These are phyloP conservation scores for Penicillium palitans DNA, from an alignment of 2,329 filamentous ascomycete genomes.

Conservation along the genomic window DNA sequence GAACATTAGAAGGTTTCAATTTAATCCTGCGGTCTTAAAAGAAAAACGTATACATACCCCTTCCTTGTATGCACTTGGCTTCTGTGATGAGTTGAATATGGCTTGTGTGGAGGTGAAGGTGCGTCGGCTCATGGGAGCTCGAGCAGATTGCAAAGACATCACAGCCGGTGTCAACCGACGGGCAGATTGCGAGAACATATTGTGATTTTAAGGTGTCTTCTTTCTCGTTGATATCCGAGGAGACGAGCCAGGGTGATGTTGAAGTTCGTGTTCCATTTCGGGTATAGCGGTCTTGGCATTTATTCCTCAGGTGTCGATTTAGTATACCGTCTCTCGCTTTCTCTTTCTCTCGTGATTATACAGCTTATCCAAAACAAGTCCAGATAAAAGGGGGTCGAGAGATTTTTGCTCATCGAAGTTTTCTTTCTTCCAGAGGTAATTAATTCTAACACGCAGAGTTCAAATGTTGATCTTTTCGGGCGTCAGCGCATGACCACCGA, in stretches of 20 bases:
- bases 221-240: conserved; percentile 5
- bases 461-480: not conserved
- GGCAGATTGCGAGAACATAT: conserved; percentile 4
- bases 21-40: not conserved
- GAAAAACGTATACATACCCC: conserved; percentile 24
- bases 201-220: not conserved
- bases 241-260: conserved; percentile 16
- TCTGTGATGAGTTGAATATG: conserved; percentile 6
- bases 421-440: not conserved
- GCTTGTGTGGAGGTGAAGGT: conserved; percentile 12
- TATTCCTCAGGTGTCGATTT: conserved; percentile 9
- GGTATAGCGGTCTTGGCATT: conserved; percentile 7
- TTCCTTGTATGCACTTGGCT: conserved; percentile 29
- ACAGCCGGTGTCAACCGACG: not conserved
- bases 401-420: too few relatives aligned
- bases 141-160: conserved; percentile 8
- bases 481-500: not conserved
- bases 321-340: not conserved
- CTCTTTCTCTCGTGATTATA: not conserved
- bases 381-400: not conserved
- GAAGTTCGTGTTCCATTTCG: conserved; percentile 9
- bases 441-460: too few relatives aligned
- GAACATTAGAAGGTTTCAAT: not conserved
- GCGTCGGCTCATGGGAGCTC: not conserved
- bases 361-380: not conserved